Conservation (phyloP, 2,329 filamentous ascomycete species). For the Colletotrichum sp. region DNA sequence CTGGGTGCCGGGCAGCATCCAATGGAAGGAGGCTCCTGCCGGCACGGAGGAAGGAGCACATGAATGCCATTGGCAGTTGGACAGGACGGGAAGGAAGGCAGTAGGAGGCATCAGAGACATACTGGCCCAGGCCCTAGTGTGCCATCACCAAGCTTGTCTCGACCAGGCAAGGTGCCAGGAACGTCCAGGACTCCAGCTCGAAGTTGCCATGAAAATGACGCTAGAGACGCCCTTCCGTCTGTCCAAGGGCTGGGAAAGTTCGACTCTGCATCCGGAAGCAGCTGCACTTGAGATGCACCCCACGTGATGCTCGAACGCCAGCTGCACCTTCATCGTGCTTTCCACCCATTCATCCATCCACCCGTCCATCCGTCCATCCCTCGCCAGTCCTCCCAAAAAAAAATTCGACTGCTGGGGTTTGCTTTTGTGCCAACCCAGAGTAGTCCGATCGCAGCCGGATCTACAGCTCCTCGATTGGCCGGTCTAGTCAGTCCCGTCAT, state of each 20-base stretch:
- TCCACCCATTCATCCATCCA: background rate
- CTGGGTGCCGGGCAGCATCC: background rate
- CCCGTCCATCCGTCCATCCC: background rate
- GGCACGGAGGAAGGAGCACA: background rate
- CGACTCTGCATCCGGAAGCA: constrained; percentile 2
- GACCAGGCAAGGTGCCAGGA: constrained; percentile 2
- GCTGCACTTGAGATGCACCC: background rate
- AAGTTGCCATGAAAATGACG: background rate
- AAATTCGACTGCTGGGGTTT: background rate
- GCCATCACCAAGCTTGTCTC: background rate
- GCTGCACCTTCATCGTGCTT: background rate
- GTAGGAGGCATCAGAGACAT: background rate
- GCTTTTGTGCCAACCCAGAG: background rate
- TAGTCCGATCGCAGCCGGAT: background rate
- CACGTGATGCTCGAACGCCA: constrained; percentile 1
- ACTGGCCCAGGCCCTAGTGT: background rate
- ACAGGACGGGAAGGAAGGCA: background rate
- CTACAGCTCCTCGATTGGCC: background rate
- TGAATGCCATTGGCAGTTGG: background rate
- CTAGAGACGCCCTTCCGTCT: background rate
- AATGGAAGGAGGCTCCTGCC: background rate
- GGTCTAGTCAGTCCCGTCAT: background rate
- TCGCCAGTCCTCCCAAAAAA: background rate
- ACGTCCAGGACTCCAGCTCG: background rate
- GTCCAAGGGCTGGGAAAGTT: background rate